These are phyloP conservation scores for Epichloe glyceriae DNA, from an alignment of 2,329 filamentous ascomycete species.

Conservation along the genomic window DNA sequence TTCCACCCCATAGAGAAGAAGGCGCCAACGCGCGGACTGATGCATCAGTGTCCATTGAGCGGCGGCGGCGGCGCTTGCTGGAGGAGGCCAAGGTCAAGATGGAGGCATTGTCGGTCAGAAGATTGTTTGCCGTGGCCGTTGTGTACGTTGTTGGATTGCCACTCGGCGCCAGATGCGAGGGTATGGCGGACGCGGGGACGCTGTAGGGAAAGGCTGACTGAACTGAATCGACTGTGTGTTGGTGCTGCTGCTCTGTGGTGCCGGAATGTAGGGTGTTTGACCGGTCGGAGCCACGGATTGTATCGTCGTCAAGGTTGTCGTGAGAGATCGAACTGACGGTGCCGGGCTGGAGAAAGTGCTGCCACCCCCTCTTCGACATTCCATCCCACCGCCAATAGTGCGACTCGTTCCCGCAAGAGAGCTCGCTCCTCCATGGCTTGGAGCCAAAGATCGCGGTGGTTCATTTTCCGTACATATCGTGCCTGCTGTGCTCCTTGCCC, in stretches of 20 bases:
- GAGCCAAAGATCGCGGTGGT: slow-evolving; percentile 57
- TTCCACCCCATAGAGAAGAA: slow-evolving; percentile 69
- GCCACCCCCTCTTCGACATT: slow-evolving; percentile 56
- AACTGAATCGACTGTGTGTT: slow-evolving; percentile 44
- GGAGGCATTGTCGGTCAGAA: slow-evolving; percentile 74
- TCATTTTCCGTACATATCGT: slow-evolving; percentile 78
- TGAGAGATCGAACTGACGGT: slow-evolving; percentile 66
- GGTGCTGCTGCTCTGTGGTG: slow-evolving; percentile 17
- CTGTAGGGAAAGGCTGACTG: slow-evolving; percentile 50
- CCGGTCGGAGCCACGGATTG: slow-evolving; percentile 56
- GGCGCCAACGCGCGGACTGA: slow-evolving; percentile 76
- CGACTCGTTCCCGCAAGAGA: slow-evolving; percentile 61
- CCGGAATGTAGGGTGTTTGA: slow-evolving; percentile 17
- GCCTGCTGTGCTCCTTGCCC: slow-evolving; percentile 61
- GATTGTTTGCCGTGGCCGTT: slow-evolving; percentile 68
- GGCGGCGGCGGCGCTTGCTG: slow-evolving; percentile 61
- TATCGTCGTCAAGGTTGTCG: slow-evolving; percentile 75
- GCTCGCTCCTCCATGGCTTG: slow-evolving; percentile 53
- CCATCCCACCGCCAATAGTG: slow-evolving; percentile 52
- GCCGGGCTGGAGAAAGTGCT: slow-evolving; percentile 75
- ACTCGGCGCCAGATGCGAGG: slow-evolving; percentile 49
- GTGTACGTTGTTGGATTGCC: slow-evolving; percentile 58
- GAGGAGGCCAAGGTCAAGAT: slow-evolving; percentile 76
- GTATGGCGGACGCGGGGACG: slow-evolving; percentile 58
- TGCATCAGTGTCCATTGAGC: slow-evolving; percentile 75